Evolutionary conservation across 2,329 filamentous ascomycete species (phyloP).

Genomic region (Aspergillus transmontanensis): DNA sequence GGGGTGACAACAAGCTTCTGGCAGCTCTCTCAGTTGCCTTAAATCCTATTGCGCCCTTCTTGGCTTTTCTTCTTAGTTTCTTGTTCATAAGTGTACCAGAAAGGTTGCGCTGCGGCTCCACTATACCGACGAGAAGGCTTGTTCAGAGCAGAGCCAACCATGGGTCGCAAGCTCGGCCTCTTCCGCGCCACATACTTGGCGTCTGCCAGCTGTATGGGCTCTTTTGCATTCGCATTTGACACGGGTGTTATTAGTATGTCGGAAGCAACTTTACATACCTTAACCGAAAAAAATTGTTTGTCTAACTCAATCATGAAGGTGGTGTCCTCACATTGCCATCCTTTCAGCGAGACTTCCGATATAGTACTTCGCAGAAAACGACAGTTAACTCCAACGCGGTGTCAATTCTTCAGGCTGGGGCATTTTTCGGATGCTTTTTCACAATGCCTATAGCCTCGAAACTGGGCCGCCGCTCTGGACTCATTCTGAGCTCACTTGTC

Average conservation of each 20-base stretch:
- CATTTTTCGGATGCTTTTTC: constrained; percentile 55
- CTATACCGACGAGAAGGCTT: not conserved
- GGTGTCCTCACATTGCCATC: constrained; percentile 50
- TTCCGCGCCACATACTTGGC: constrained; percentile 41
- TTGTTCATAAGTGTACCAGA: not conserved
- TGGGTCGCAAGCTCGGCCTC: constrained; percentile 38
- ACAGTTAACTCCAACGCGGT: constrained; percentile 51
- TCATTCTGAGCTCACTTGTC: constrained; percentile 48
- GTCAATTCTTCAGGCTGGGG: constrained; percentile 53
- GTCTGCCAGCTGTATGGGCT: constrained; percentile 41
- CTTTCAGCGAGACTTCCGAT: constrained; percentile 45
- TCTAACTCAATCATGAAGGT: constrained; percentile 26
- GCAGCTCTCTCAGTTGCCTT: not conserved
- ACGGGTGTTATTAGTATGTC: constrained; percentile 40
- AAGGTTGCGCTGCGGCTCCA: too few species aligned
- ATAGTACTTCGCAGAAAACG: constrained; percentile 40
- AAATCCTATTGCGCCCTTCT: not conserved
- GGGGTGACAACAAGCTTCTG: not conserved
- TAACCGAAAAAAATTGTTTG: not conserved
- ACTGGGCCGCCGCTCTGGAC: constrained; percentile 47
- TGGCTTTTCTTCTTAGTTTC: not conserved
- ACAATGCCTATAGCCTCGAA: constrained; percentile 50
- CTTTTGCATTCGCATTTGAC: constrained; percentile 44
- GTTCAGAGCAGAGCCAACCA: constrained; percentile 11
- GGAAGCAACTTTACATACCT: not conserved